These are phyloP conservation scores for Candida boidinii DNA, from an alignment of 805 yeast species.

Conservation along the genomic window DNA sequence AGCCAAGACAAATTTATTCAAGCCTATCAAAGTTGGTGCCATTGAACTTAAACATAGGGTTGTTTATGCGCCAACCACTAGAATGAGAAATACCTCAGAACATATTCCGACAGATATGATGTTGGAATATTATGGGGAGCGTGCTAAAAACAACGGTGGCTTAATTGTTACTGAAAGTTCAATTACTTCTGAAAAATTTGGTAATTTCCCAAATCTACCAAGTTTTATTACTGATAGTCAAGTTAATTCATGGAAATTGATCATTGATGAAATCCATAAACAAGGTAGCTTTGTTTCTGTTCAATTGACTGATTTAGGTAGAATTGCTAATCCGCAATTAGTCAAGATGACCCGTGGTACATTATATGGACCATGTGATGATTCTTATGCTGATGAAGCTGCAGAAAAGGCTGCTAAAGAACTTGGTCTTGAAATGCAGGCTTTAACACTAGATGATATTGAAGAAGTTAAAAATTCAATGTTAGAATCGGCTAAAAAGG, in stretches of 20 bases:
- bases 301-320: slow-evolving; percentile 43
- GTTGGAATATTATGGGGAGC: slow-evolving; percentile 38
- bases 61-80: slow-evolving; percentile 7
- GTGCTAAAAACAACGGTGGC: slow-evolving; percentile 40
- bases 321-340: slow-evolving; percentile 21
- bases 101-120: slow-evolving; percentile 30
- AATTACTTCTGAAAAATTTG: slow-evolving; percentile 30
- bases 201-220: slow-evolving; percentile 27
- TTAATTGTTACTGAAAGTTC: slow-evolving; percentile 49
- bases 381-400: slow-evolving; percentile 15
- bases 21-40: slow-evolving; percentile 27
- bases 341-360: slow-evolving; percentile 4
- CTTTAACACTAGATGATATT: slow-evolving; percentile 21
- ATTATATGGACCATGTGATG: slow-evolving; percentile 19
- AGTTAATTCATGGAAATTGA: slow-evolving; percentile 28
- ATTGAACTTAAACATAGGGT: slow-evolving; percentile 17
- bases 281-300: slow-evolving; percentile 27
- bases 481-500: slow-evolving; percentile 13
- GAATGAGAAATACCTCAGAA: slow-evolving; percentile 14
- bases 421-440: slow-evolving; percentile 34
- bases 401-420: slow-evolving; percentile 8
- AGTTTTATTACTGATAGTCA: slow-evolving; percentile 41
- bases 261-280: slow-evolving; percentile 36
- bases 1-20: slow-evolving; percentile 26
- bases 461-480: slow-evolving; percentile 23